These are phyloP conservation scores for Lentinus tigrinus DNA, from an alignment of 768 basidiomycete genomes.

Conservation along the genomic window DNA sequence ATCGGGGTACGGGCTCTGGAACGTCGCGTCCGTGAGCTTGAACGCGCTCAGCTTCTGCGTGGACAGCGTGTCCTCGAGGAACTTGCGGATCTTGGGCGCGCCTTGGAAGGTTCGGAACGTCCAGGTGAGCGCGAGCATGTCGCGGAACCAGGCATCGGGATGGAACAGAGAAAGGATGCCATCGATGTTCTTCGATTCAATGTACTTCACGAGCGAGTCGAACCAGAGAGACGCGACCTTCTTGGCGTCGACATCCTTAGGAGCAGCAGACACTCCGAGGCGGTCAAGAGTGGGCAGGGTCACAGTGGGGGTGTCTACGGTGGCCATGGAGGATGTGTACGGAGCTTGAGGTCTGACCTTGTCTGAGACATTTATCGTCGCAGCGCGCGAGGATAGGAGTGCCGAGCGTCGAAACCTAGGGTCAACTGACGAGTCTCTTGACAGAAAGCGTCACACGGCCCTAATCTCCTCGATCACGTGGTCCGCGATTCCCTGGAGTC, in stretches of 20 bases:
- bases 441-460: no score
- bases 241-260: slow-evolving; percentile 33
- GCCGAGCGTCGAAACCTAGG: no score
- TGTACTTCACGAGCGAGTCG: slow-evolving; percentile 33
- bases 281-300: slow-evolving; percentile 29
- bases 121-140: slow-evolving; percentile 37
- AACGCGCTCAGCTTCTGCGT: slow-evolving; percentile 14
- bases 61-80: slow-evolving; percentile 27
- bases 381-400: no score
- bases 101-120: slow-evolving; percentile 39
- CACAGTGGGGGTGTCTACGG: slow-evolving; percentile 7
- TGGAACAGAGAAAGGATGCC: slow-evolving; percentile 35
- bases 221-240: slow-evolving; percentile 43
- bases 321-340: slow-evolving; percentile 2
- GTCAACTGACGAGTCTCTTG: no score
- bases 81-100: slow-evolving; percentile 26
- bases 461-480: no score
- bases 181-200: slow-evolving; percentile 34
- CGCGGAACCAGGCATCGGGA: slow-evolving; percentile 33
- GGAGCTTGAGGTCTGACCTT: no score
- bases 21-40: slow-evolving; percentile 15
- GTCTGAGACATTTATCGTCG: no score
- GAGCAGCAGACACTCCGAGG: slow-evolving; percentile 22
- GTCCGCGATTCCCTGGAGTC: no score
- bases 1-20: slow-evolving; percentile 24